Percentiles rank a stretch among this genome's conserved stretches.
Conservation (phyloP, 805 yeast species). For the Metschnikowia lochheadii region DNA sequence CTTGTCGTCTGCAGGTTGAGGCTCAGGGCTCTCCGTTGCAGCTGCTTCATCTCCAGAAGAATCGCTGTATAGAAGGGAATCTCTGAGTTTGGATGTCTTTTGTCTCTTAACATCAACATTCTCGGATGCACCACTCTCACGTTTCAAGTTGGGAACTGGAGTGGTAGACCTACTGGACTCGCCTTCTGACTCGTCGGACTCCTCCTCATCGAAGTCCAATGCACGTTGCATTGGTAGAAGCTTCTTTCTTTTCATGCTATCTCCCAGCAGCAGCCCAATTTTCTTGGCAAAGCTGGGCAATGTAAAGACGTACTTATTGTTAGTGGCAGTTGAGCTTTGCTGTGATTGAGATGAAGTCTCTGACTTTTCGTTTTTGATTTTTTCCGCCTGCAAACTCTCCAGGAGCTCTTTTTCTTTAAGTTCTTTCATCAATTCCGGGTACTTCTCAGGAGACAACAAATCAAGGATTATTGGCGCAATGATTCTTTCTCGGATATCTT, state of each 20-base stretch:
- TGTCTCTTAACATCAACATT: slow-evolving; percentile 19
- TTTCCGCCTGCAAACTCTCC: slow-evolving; percentile 5
- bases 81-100: slow-evolving; percentile 23
- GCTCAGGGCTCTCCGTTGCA: neutral
- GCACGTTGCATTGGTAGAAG: slow-evolving; percentile 54
- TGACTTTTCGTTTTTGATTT: slow-evolving; percentile 12
- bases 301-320: slow-evolving; percentile 8
- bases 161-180: slow-evolving; percentile 37
- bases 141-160: slow-evolving; percentile 27
- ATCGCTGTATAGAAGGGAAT: slow-evolving; percentile 28
- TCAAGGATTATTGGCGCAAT: slow-evolving; percentile 67
- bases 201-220: slow-evolving; percentile 42
- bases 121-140: slow-evolving; percentile 24
- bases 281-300: slow-evolving; percentile 37
- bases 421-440: slow-evolving; percentile 44
- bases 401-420: slow-evolving; percentile 26
- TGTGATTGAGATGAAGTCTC: slow-evolving; percentile 1
- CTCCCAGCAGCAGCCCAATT: slow-evolving; percentile 23
- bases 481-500: slow-evolving; percentile 70
- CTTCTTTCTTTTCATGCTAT: slow-evolving; percentile 20
- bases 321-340: slow-evolving; percentile 2
- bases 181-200: slow-evolving; percentile 29
- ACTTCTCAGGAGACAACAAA: slow-evolving; percentile 53
- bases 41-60: slow-evolving; percentile 26
- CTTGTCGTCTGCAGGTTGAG: slow-evolving; percentile 19